Base-by-base conservation (phyloP, 345 rosid species). In the Moricandia moricandioides region DNA sequence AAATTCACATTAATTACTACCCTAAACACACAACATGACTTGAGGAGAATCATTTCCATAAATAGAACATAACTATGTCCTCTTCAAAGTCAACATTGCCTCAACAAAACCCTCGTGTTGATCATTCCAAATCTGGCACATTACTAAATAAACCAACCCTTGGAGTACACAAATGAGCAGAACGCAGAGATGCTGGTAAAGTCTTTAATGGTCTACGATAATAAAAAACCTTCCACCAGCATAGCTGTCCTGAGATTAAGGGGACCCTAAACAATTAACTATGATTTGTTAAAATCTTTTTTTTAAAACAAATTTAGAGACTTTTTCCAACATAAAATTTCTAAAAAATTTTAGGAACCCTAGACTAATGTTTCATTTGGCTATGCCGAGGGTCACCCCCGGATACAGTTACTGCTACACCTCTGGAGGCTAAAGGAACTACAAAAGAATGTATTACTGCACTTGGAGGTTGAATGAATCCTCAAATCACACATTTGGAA, bases 1-100 rank as follows among this genome's bases (percentile, higher is more conserved):
- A 9, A 49, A 1, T 37, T 75, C 63, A 51, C 33, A 68, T 76
- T 54, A 47, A n/a, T 62, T 52, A 31, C 74, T 69, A 62, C 34
- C 13, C 35, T 40, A 76, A 40, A 69, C 39, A 62, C 52, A 69
- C 57, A 69, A 24, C 52, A 37, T 10, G 37, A 66, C 51, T 45
- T 69, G 47, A 60, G 9, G 24, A 35, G 6, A 61, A 35, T 8
- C 27, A 51, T 61, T 39, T 35, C 62, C 73, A 24, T 40, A n/a
- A 55, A 55, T 1, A 43, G 58, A 37, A 27, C n/a, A 51, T 14
- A 49, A 9, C 30, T 17, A 52, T 5, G 8, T 17, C 27, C 37
- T 67, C 66, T 17, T 11, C 56, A 49, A 26, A 60, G 24, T 49
- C 24, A 49, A 14, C 55, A 49, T 12, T 40, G 45, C 12, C 13